Conservation (phyloP, 306 rosid genomes). For the Cyamopsis tetragonoloba region DNA sequence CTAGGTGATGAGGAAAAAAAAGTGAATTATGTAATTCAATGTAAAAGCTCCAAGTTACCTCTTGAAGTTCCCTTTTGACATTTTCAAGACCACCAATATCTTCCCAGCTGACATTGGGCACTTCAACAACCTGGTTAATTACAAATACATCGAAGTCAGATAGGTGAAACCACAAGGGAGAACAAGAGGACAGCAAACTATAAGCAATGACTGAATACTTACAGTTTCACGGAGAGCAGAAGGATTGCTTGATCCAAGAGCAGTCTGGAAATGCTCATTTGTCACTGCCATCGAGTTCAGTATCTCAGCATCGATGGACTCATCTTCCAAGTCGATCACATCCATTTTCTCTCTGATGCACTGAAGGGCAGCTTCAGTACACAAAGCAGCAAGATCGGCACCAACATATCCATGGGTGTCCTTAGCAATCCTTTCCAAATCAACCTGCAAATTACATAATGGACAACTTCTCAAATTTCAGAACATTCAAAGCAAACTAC, state of each 20-base stretch:
- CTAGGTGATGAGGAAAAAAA: too few relatives aligned
- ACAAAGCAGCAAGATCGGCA: slow-evolving; percentile 71
- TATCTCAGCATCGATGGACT: slow-evolving; percentile 62
- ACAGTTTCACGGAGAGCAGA: slow-evolving; percentile 73
- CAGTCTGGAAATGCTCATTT: slow-evolving; percentile 69
- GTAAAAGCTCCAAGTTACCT: too few relatives aligned
- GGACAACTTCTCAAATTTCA: too few relatives aligned
- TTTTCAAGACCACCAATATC: slow-evolving; percentile 64
- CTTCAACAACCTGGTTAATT: slow-evolving; percentile 51
- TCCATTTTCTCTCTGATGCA: slow-evolving; percentile 79
- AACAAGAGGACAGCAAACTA: too few relatives aligned
- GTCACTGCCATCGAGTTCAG: slow-evolving; percentile 59
- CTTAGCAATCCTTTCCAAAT: slow-evolving; percentile 50
- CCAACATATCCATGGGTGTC: slow-evolving; percentile 74
- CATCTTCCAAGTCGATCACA: slow-evolving; percentile 63
- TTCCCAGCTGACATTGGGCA: slow-evolving; percentile 56
- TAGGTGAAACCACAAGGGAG: neutral
- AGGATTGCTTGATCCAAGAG: slow-evolving; percentile 73
- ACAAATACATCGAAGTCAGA: too few relatives aligned
- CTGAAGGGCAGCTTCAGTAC: slow-evolving; percentile 70
- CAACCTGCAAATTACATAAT: too few relatives aligned
- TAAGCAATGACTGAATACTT: too few relatives aligned
- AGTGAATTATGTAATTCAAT: too few relatives aligned
- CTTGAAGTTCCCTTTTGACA: slow-evolving; percentile 60
- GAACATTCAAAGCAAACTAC: too few relatives aligned